phyloP scores from a whole-genome alignment of 345 rosid genomes.

The Balakata baccata region DNA sequence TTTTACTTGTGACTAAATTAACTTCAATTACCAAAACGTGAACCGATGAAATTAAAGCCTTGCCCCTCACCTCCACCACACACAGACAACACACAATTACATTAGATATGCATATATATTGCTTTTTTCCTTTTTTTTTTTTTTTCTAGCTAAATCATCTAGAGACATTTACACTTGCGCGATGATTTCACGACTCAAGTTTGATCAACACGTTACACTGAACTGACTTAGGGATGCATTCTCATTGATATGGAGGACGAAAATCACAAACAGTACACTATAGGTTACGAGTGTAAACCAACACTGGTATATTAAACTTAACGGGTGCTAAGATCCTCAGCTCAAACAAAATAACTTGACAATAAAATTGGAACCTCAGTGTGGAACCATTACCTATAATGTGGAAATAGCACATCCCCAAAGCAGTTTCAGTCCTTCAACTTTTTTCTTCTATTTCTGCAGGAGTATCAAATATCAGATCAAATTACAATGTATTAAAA shows the following conservation, averaged over 20 bases:
- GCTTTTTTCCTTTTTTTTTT: no score
- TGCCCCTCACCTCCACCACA: no score
- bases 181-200: not conserved
- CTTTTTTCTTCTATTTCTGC: constrained; percentile 47
- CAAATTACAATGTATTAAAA: not conserved
- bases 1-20: no score
- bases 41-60: no score
- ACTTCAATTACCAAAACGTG: no score
- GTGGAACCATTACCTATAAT: constrained; percentile 28
- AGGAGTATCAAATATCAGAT: not conserved
- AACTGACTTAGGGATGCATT: constrained; percentile 30
- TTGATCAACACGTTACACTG: not conserved
- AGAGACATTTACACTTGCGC: not conserved
- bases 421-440: constrained; percentile 30
- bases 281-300: constrained; percentile 15
- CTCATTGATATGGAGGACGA: constrained; percentile 34
- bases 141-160: no score
- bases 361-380: constrained; percentile 26
- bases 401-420: constrained; percentile 32
- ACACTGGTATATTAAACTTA: constrained; percentile 7
- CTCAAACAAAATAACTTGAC: constrained; percentile 22
- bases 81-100: no score
- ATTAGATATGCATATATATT: no score
- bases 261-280: constrained; percentile 13
- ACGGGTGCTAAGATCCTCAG: constrained; percentile 17